These are phyloP conservation scores for Avena insularis DNA, from an alignment of 176 grass and related monocot species.

Conservation along the genomic window DNA sequence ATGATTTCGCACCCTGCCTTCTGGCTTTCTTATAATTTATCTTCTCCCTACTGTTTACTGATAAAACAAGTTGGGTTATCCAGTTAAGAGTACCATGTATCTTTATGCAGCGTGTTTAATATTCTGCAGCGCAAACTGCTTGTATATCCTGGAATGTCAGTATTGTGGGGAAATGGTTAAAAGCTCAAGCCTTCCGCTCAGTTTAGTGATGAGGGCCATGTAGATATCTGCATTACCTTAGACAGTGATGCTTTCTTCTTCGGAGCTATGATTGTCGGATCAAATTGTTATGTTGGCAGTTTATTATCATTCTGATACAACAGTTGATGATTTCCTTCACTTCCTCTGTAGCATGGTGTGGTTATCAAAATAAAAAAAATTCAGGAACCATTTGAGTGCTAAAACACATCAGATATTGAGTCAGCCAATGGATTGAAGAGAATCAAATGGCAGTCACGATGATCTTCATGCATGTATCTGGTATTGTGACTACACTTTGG, in stretches of 20 bases:
- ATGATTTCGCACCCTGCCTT: too few relatives aligned
- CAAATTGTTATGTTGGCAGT: too few relatives aligned
- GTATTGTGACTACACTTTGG: slow-evolving; percentile 68
- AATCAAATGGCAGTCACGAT: slow-evolving; percentile 53
- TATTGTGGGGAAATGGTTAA: slow-evolving; percentile 61
- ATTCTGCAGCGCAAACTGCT: slow-evolving; percentile 56
- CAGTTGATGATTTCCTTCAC: too few relatives aligned
- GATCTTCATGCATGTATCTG: slow-evolving; percentile 73
- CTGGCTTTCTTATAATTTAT: too few relatives aligned
- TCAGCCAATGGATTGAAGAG: neutral
- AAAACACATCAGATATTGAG: neutral
- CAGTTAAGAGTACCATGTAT: too few relatives aligned
- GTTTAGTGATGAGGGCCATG: slow-evolving; percentile 75
- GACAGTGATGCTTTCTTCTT: slow-evolving; percentile 78
- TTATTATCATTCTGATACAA: too few relatives aligned
- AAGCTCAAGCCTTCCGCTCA: slow-evolving; percentile 91
- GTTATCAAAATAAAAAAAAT: too few relatives aligned
- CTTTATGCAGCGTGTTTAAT: neutral
- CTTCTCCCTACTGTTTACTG: too few relatives aligned
- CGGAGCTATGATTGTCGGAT: too few relatives aligned
- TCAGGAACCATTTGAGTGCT: neutral
- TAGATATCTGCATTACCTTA: slow-evolving; percentile 91
- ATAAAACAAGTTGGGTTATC: too few relatives aligned
- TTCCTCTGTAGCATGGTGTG: too few relatives aligned
- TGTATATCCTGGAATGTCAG: slow-evolving; percentile 80